These are phyloP conservation scores for Diplotaxis tenuifolia DNA, from an alignment of 345 rosid genomes.

Conservation along the genomic window DNA sequence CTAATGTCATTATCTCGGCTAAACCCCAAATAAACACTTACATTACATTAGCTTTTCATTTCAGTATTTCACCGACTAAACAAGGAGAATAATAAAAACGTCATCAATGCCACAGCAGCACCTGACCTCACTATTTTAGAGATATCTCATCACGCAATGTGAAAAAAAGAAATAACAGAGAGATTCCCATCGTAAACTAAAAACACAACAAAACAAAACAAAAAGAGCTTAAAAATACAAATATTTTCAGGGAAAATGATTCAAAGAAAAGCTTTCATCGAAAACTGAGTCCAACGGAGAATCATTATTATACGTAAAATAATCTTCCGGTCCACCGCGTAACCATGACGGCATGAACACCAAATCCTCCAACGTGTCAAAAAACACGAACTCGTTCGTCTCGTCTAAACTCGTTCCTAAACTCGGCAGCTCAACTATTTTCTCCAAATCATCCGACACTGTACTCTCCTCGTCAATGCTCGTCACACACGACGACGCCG, in stretches of 20 bases:
- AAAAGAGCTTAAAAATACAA: not conserved
- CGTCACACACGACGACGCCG: slow-evolving; percentile 21
- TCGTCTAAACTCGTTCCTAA: slow-evolving; percentile 51
- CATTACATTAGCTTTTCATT: not conserved
- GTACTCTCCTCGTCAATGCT: slow-evolving; percentile 44
- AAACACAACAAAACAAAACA: not conserved
- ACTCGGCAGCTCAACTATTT: slow-evolving; percentile 76
- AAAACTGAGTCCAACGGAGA: slow-evolving; percentile 19
- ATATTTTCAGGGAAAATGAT: slow-evolving; percentile 2
- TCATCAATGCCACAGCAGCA: too few relatives aligned
- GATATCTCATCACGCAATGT: slow-evolving; percentile 26
- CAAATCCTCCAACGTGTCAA: slow-evolving; percentile 46
- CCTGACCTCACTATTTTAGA: slow-evolving; percentile 1
- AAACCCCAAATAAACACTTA: not conserved
- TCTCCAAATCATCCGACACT: slow-evolving; percentile 56
- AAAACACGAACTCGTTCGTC: slow-evolving; percentile 52
- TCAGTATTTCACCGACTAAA: not conserved
- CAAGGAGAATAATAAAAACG: not conserved
- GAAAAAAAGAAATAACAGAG: not conserved
- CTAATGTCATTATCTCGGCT: not conserved
- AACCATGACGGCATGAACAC: slow-evolving; percentile 31
- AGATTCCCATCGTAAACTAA: slow-evolving; percentile 12
- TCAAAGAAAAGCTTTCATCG: slow-evolving; percentile 18
- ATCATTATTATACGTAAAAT: slow-evolving; percentile 21
- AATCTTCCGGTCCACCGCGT: slow-evolving; percentile 11